These are phyloP conservation scores for Amaranthus hypochondriacus DNA, from an alignment of 148 eudicot species.

Conservation along the genomic window DNA sequence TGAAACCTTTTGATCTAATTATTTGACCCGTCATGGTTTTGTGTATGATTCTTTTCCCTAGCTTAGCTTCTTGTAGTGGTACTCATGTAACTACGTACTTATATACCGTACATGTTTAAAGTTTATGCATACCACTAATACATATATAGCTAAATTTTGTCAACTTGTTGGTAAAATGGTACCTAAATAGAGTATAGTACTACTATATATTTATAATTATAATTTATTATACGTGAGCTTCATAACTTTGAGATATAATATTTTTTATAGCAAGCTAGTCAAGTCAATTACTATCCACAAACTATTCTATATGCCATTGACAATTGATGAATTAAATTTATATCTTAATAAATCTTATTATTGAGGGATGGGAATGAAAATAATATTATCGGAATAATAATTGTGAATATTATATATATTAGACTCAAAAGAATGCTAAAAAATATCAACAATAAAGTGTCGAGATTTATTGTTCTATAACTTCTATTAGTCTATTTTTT, in stretches of 20 bases:
- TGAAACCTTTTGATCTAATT: neutral
- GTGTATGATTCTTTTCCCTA: neutral
- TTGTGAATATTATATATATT: no score
- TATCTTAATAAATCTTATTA: no score
- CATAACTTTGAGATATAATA: constrained; percentile 1
- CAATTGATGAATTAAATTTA: no score
- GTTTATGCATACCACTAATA: neutral
- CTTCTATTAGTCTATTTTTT: neutral
- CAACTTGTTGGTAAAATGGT: neutral
- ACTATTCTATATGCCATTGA: no score
- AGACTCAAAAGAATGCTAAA: no score
- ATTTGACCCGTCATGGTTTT: constrained; percentile 9
- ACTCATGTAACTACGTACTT: neutral
- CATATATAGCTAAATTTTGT: constrained; percentile 2
- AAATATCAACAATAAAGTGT: neutral
- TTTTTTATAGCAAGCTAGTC: neutral
- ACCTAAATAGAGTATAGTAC: neutral
- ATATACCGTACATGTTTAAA: constrained; percentile 1
- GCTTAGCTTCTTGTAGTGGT: neutral
- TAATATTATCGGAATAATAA: no score
- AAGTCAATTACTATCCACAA: neutral
- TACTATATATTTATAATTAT: neutral
- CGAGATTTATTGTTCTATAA: neutral
- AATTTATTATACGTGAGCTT: constrained; percentile 18
- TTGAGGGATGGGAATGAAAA: no score